Conservation (phyloP, 164 flowering plant genomes). For the Vitis rupestris region DNA sequence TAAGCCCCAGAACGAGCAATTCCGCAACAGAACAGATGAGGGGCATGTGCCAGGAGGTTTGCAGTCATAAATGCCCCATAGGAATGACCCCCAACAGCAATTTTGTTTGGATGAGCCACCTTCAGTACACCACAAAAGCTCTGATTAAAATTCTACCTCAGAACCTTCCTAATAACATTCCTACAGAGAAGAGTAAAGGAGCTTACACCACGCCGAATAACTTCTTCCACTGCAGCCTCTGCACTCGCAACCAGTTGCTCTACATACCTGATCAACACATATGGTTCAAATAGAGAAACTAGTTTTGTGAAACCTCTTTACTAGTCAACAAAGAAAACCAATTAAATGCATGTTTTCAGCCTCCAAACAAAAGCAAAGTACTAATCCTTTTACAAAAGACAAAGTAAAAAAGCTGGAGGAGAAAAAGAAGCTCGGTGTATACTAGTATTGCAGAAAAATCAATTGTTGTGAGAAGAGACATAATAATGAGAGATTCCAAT, state of each 20-base stretch:
- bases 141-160: neutral
- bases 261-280: constrained; percentile 60
- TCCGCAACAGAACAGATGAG: constrained; percentile 96
- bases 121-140: constrained; percentile 15
- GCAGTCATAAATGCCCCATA: constrained; percentile 99
- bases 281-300: neutral
- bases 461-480: too few species aligned
- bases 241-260: constrained; percentile 96
- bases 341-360: too few species aligned
- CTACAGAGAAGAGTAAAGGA: constrained; percentile 4
- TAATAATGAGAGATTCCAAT: too few species aligned
- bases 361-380: too few species aligned
- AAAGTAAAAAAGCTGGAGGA: too few species aligned
- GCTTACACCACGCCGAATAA: constrained; percentile 82
- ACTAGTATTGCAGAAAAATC: too few species aligned
- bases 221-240: constrained; percentile 99
- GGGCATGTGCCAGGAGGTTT: constrained; percentile 95
- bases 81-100: constrained; percentile 98
- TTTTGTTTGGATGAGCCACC: constrained; percentile 96
- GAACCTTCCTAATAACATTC: neutral
- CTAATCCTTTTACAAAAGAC: too few species aligned
- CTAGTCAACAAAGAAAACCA: neutral
- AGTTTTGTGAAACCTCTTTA: neutral
- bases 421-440: too few species aligned
- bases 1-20: constrained; percentile 98